Evolutionary conservation across 176 grass and related monocot genomes (phyloP), one percentile per base, ranked within the genome.

Genomic region (Aegilops sharonensis): DNA sequence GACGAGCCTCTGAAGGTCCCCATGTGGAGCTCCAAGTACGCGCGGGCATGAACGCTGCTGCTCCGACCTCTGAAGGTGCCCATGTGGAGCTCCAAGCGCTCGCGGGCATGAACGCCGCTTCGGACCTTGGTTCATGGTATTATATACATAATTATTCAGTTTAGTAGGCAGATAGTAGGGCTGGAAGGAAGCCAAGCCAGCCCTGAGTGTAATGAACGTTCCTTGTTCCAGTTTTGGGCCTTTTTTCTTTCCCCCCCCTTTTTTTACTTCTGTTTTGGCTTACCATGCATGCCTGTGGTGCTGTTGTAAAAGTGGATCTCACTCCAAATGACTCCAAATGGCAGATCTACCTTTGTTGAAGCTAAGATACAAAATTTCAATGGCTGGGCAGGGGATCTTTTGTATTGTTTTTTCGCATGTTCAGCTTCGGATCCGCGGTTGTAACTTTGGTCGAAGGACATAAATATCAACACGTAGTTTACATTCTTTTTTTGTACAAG

Each of bases 1-100:
- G 92, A 94, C 9, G 97, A 90, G 66, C 61, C 90, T 63, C 79
- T 88, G 82, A 99, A 94, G 90, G 90, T 85, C 11, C 87, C 97
- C 24, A 85, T 87, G 89, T 95, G 93, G 93, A 95, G 84, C 84
- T 91, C 93, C 1, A 89, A 93, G 86, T 93, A 95, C 67, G 85
- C 91, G 8, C 75, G 52, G 66, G 91, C 87, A 20, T 95, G 84
- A 95, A 79, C 18, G 42, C n/a, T 71, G 68, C n/a, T 71, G 54
- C 24, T 57, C 57, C 64, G 24, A 23, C 61, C 89, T 63, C 79
- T 87, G 82, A 99, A 94, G 90, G 90, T 85, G 14, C 87, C 97
- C 24, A 85, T 85, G 89, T 95, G 93, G 93, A 93, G 84, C 84
- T 91, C 93, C 2, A 89, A 93, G 86, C 91, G 92, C 83, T 85